Base-by-base conservation (phyloP, 2,329 filamentous ascomycete species). In the Fusarium zealandicum region DNA sequence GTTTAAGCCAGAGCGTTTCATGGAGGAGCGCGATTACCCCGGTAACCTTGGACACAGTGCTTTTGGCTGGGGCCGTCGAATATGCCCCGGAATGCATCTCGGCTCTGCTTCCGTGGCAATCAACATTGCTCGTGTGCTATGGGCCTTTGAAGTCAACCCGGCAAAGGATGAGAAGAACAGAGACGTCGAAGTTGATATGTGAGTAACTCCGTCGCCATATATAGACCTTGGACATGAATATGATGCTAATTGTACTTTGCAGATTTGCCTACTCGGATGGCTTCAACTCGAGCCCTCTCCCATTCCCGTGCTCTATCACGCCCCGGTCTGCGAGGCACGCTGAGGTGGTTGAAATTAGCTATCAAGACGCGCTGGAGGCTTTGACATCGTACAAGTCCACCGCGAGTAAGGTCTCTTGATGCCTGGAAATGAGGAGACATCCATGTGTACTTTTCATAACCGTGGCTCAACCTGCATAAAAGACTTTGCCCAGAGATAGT, bases 21-120 rank as follows among this genome's bases (percentile, higher is more conserved):
- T 74, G 22, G 64, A 72, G 2, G 31, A 71, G 1, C 65, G 73
- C 0, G 53, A 72, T 0, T 76, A 77, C 6, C 75, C 75, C 0
- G 75, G 75, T 0, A 66, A 66, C 0, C 61, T 72, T 1, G 72
- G 74, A 0, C 74, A 77, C 27, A 75, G 74, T 4, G 72, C 74
- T 0, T 78, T 78, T 32, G 76, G 76, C 3, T 77, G 74, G 68
- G 76, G 76, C 0, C 69, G 76, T 12, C 68, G 76, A 2, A 64
- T 76, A 8, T 78, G 76, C 11, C 74, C 76, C 0, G 76, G 76
- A 0, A 70, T 81, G 58, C 81, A 85, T 44, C 74, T 85, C 1
- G 81, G 80, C 0, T 77, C 81, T 35, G 76, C 80, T 0, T 82
- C 76, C 0, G 71, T 85, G 0, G 72, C 75, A 9, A 67, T 81